phyloP scores from a whole-genome alignment of 2,329 filamentous ascomycete species.

The Polytolypa hystricis region DNA sequence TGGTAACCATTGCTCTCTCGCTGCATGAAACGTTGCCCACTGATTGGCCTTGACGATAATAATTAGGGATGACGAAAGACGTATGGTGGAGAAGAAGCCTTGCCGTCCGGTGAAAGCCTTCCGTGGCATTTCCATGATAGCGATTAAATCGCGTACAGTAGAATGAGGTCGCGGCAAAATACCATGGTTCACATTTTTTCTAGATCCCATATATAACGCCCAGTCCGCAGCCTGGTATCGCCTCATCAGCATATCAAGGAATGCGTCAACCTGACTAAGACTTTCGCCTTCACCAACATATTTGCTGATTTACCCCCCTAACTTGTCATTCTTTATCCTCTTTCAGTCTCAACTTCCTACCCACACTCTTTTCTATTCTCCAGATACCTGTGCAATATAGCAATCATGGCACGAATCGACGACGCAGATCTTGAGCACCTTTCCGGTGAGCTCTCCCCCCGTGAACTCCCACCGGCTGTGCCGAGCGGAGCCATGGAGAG shows the following conservation, averaged over 20 bases:
- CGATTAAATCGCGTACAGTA: no score
- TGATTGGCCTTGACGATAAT: no score
- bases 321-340: background rate
- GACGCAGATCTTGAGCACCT: conserved; percentile 1
- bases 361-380: background rate
- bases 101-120: conserved; percentile 9
- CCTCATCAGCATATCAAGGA: background rate
- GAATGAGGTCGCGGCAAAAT: no score
- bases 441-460: background rate
- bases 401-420: conserved; percentile 4
- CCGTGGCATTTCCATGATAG: conserved; percentile 2
- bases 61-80: conserved; percentile 26
- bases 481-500: no score
- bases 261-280: background rate
- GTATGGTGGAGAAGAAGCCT: conserved; percentile 21
- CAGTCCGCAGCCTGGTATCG: background rate
- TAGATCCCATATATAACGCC: background rate
- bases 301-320: background rate
- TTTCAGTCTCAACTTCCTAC: no score
- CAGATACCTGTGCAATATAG: background rate
- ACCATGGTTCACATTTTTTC: no score
- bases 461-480: no score
- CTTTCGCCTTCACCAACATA: background rate
- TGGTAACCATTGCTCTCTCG: background rate
- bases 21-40: background rate